These are phyloP conservation scores for Hanseniaspora occidentalis DNA, from an alignment of 805 yeast genomes.

Conservation along the genomic window DNA sequence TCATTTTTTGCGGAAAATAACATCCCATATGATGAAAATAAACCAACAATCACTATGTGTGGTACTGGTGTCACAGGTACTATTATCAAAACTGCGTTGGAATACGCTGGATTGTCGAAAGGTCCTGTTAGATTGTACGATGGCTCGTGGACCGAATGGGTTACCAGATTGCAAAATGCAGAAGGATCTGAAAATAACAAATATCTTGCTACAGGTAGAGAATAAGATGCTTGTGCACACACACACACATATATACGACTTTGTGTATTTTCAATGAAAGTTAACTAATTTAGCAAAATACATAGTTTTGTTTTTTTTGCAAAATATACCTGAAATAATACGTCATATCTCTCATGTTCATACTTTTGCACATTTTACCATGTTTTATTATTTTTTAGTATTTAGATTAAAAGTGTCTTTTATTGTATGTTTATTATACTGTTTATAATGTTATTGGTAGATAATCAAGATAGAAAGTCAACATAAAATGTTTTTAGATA, in stretches of 20 bases:
- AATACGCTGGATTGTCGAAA: slow-evolving; percentile 31
- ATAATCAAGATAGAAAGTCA: no score
- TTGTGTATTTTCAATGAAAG: no score
- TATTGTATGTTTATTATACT: no score
- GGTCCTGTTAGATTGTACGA: slow-evolving; percentile 53
- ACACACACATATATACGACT: no score
- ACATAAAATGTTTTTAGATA: no score
- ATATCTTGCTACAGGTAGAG: slow-evolving; percentile 13
- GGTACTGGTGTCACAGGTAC: slow-evolving; percentile 97
- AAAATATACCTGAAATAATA: no score
- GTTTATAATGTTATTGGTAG: no score
- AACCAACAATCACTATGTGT: slow-evolving; percentile 77
- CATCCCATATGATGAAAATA: slow-evolving; percentile 23
- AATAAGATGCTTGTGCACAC: background rate
- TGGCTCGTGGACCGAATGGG: slow-evolving; percentile 63
- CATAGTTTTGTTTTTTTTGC: no score
- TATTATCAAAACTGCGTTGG: slow-evolving; percentile 65
- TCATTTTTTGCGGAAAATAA: slow-evolving; percentile 31
- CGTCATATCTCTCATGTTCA: no score
- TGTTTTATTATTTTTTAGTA: no score
- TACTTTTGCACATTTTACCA: no score
- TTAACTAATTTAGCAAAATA: background rate
- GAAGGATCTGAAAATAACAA: slow-evolving; percentile 8
- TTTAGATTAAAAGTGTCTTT: no score
- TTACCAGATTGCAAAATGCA: slow-evolving; percentile 10